These are phyloP conservation scores for Phytophthora podocarpi DNA, from an alignment of 352 stramenopile species.

Conservation along the genomic window DNA sequence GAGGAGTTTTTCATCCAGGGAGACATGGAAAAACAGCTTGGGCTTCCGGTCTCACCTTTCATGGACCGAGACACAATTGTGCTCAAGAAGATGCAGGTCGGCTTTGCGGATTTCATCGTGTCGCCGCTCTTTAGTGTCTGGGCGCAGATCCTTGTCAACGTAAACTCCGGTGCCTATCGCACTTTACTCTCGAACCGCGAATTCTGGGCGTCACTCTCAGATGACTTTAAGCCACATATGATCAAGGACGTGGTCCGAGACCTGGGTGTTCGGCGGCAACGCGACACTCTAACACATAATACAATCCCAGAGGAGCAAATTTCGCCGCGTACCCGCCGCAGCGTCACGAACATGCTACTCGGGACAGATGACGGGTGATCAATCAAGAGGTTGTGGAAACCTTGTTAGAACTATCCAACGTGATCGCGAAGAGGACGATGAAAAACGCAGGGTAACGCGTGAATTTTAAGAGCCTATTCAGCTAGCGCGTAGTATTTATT, in stretches of 20 bases:
- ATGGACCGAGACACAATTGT: conserved; percentile 93
- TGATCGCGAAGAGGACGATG: background rate
- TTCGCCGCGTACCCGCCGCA: conserved; percentile 45
- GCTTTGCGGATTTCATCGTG: conserved; percentile 96
- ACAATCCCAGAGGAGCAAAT: conserved; percentile 38
- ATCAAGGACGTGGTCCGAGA: conserved; percentile 82
- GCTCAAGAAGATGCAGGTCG: conserved; percentile 93
- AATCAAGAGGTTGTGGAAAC: background rate
- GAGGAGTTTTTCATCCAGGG: conserved; percentile 97
- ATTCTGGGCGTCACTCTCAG: conserved; percentile 78
- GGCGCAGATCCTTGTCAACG: conserved; percentile 77
- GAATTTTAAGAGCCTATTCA: conserved; percentile 53
- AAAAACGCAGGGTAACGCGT: background rate
- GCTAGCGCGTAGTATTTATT: conserved; percentile 89
- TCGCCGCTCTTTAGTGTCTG: conserved; percentile 86
- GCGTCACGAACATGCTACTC: conserved; percentile 51
- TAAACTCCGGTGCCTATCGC: conserved; percentile 73
- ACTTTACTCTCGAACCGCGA: conserved; percentile 79
- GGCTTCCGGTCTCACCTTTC: conserved; percentile 91
- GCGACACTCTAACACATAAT: conserved; percentile 31
- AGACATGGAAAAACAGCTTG: conserved; percentile 93
- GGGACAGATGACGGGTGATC: conserved; percentile 52
- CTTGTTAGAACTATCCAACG: background rate
- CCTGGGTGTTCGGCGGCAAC: conserved; percentile 43
- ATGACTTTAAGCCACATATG: conserved; percentile 87